Evolutionary conservation across 2,329 filamentous ascomycete genomes (phyloP), one percentile per base, ranked within the genome.

Genomic region (Achaetomium macrosporum): DNA sequence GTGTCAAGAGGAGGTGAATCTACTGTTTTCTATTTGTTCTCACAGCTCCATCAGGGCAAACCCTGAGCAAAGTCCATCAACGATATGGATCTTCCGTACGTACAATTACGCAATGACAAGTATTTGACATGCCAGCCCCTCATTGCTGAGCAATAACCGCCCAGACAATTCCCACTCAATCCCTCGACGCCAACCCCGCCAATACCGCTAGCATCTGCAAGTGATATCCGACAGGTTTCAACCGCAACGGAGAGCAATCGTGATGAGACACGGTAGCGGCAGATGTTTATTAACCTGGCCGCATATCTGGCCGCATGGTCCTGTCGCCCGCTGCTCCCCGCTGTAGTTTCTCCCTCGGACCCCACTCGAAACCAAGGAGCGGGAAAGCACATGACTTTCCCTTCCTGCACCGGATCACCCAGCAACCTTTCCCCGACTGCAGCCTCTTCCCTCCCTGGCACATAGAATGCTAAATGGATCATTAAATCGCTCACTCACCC

Each of bases 271-370:
- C 36, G 31, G 40, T 31, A 20, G 17, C 29, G 35, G 35, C 35
- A 37, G 40, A 37, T 13, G 33, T 30, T 50, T 44, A 41, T 50
- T 50, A 17, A 20, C 13, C 16, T 12, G 60, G 61, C 50, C 57
- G 60, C 61, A 61, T 39, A 48, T 35, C 13, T 7, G 59, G 61
- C 56, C 61, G 61, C 61, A 63, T 62, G 52, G 41, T 16, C 17
- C 52, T 51, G 43, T 30, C 13, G 44, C 43, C 39, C 29, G 10
- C 33, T 39, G 36, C 25, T 36, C 42, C 47, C 35, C n/a, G 16
- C 35, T 6, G 8, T 30, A 25, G 15, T 17, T 41, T 16, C 25
- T 12, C 4, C 3, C 37, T 33, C 16, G 15, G 13, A 25, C 19
- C 16, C 15, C 35, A 33, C 15, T 40, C 36, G 36, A 40, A 41